Conservation (phyloP, 2,329 filamentous ascomycete genomes). For the Penicillium griseofulvum region DNA sequence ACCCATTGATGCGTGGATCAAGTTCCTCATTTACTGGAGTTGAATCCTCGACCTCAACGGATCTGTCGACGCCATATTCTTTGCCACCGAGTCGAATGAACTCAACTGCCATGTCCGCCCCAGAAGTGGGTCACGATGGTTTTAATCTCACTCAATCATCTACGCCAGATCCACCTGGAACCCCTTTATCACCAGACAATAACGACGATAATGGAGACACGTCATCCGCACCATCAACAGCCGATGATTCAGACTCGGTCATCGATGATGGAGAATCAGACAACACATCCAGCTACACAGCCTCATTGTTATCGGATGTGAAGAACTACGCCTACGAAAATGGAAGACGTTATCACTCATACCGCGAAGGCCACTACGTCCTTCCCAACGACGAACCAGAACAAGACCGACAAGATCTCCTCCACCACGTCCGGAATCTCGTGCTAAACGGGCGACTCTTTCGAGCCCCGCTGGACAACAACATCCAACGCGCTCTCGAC, state of each 20-base stretch:
- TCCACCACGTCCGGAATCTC: slow-evolving; percentile 39
- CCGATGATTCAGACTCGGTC: slow-evolving; percentile 11
- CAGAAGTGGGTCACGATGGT: background rate
- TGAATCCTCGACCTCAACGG: background rate
- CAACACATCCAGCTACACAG: slow-evolving; percentile 19
- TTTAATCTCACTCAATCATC: background rate
- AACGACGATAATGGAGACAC: slow-evolving; percentile 4
- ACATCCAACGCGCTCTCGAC: slow-evolving; percentile 35
- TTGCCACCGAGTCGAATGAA: background rate
- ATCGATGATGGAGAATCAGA: slow-evolving; percentile 20
- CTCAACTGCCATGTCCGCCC: background rate
- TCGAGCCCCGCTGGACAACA: slow-evolving; percentile 35
- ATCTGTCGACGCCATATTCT: background rate
- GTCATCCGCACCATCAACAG: slow-evolving; percentile 13
- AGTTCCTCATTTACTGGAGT: background rate
- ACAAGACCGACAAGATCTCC: slow-evolving; percentile 37
- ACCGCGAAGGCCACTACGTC: slow-evolving; percentile 30
- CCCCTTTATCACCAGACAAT: background rate
- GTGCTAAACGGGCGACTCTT: slow-evolving; percentile 36
- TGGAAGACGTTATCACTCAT: slow-evolving; percentile 30
- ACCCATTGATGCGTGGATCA: background rate
- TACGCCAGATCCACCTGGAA: background rate
- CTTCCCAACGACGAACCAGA: slow-evolving; percentile 38
- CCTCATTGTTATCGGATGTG: slow-evolving; percentile 22
- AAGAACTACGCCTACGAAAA: slow-evolving; percentile 26